Evolutionary conservation across 306 rosid species (phyloP).

Genomic region (barrel medic (Medicago truncatula)): MtrunA17r5.0-ANR NC_053042.1:21811001-21811500

Average conservation of each 20-base stretch:
- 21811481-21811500: constrained; percentile 14
- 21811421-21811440: constrained; percentile 80
- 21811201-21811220: not conserved
- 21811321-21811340: constrained; percentile 89
- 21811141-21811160: constrained; percentile 57
- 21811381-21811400: constrained; percentile 81
- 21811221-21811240: not conserved
- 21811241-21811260: not conserved
- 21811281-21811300: constrained; percentile 50
- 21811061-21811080: constrained; percentile 92
- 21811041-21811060: constrained; percentile 84
- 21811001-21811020: constrained; percentile 54
- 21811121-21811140: constrained; percentile 62
- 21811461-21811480: constrained; percentile 72
- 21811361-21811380: constrained; percentile 60
- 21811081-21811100: constrained; percentile 73
- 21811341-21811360: constrained; percentile 70
- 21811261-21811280: constrained; percentile 23
- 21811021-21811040: constrained; percentile 58
- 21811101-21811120: constrained; percentile 68
- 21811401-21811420: constrained; percentile 82
- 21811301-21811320: constrained; percentile 80
- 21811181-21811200: not conserved
- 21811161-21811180: constrained; percentile 16
- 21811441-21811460: constrained; percentile 61